These are phyloP conservation scores for Thraustotheca clavata DNA, from an alignment of 352 stramenopile species.

Conservation along the genomic window DNA sequence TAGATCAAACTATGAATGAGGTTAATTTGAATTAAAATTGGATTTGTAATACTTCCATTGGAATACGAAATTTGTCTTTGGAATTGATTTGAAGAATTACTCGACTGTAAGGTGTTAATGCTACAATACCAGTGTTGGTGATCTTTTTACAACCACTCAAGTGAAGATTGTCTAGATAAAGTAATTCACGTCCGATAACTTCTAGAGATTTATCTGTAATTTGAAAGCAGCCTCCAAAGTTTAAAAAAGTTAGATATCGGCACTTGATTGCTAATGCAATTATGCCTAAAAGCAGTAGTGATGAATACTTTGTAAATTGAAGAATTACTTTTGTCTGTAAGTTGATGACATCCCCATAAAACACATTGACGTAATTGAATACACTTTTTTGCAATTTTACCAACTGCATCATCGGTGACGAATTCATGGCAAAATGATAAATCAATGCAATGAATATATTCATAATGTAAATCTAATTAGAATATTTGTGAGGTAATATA, in stretches of 20 bases:
- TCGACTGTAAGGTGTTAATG: background rate
- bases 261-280: slow-evolving; percentile 3
- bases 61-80: background rate
- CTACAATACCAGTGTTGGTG: background rate
- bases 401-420: background rate
- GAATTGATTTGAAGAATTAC: slow-evolving; percentile 8
- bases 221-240: slow-evolving; percentile 17
- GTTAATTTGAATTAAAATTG: background rate
- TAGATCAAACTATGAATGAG: slow-evolving; percentile 12
- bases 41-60: background rate
- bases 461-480: no score
- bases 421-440: slow-evolving; percentile 17
- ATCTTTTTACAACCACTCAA: slow-evolving; percentile 14
- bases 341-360: slow-evolving; percentile 18
- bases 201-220: slow-evolving; percentile 7
- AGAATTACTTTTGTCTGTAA: slow-evolving; percentile 5
- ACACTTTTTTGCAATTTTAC: background rate
- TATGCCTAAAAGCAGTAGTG: background rate
- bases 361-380: background rate
- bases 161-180: slow-evolving; percentile 21
- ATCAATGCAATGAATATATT: slow-evolving; percentile 3
- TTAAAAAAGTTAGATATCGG: slow-evolving; percentile 15
- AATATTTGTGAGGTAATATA: no score
- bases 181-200: slow-evolving; percentile 1
- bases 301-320: background rate